Conservation (phyloP, 495 filamentous ascomycete genomes). For the Neurospora sp. region DNA sequence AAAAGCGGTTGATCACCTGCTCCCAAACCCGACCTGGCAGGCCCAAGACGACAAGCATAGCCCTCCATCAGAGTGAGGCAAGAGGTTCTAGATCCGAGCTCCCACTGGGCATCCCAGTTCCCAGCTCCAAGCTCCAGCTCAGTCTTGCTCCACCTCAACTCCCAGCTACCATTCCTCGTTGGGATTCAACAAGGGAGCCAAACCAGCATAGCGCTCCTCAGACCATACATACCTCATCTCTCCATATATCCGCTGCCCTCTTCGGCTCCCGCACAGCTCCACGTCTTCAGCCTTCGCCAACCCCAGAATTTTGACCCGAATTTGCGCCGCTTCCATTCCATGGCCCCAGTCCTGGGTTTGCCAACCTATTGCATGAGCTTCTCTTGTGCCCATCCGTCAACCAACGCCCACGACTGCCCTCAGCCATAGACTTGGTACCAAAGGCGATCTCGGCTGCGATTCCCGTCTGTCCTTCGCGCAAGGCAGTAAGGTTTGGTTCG, state of each 20-base stretch:
- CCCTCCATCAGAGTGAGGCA: not conserved
- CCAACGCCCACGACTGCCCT: not conserved
- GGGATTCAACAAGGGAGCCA: not conserved
- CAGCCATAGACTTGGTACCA: not conserved
- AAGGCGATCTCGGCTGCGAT: not conserved
- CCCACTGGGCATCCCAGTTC: not conserved
- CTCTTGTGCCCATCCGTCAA: not conserved
- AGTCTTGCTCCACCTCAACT: not conserved
- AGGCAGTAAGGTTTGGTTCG: not conserved
- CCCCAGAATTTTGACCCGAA: not conserved
- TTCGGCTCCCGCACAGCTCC: not conserved
- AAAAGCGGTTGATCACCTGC: not conserved
- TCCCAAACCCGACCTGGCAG: not conserved
- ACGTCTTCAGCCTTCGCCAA: not conserved
- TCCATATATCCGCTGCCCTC: not conserved
- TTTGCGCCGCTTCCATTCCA: slow-evolving; percentile 3
- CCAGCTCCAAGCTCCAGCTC: not conserved
- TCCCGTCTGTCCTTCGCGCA: not conserved
- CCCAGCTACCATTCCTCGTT: not conserved
- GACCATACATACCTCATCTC: not conserved
- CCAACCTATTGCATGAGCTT: slow-evolving; percentile 1
- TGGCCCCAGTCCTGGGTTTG: slow-evolving; percentile 7
- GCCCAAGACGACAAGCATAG: not conserved
- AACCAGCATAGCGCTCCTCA: not conserved
- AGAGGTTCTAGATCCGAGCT: not conserved